These are phyloP conservation scores for Hemisphaericaspora nanyangensis DNA, from an alignment of 805 yeast species.

Conservation along the genomic window DNA sequence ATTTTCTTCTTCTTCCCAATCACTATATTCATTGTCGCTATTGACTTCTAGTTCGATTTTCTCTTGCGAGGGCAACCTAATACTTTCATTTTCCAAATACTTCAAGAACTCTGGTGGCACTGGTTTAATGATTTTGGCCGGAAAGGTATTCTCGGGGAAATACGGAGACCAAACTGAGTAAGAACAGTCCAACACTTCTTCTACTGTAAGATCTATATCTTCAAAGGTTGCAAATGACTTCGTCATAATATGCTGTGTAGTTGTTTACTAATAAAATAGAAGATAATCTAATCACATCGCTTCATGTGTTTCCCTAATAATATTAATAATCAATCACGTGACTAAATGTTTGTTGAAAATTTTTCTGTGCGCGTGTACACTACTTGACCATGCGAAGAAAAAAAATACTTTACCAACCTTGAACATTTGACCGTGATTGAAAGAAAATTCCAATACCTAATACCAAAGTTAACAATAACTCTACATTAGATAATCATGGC, in stretches of 20 bases:
- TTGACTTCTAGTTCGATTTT: constrained; percentile 20
- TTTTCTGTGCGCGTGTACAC: not conserved
- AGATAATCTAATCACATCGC: not conserved
- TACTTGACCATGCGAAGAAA: not conserved
- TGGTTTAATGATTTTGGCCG: constrained; percentile 25
- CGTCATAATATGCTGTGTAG: constrained; percentile 11
- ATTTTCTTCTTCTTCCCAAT: constrained; percentile 55
- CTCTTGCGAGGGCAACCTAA: constrained; percentile 15
- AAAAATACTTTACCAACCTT: too few relatives aligned
- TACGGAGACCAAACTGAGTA: constrained; percentile 32
- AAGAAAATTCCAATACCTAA: too few relatives aligned
- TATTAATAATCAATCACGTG: too few relatives aligned
- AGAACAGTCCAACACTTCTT: constrained; percentile 30
- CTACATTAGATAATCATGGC: too few relatives aligned
- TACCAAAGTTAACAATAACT: too few relatives aligned
- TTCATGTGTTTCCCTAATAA: too few relatives aligned
- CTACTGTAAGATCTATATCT: constrained; percentile 18
- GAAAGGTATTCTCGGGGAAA: constrained; percentile 17
- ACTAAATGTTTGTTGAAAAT: not conserved
- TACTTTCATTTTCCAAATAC: constrained; percentile 27
- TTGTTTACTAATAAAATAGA: not conserved
- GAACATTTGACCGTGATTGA: too few relatives aligned
- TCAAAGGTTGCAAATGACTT: constrained; percentile 25
- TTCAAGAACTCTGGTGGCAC: constrained; percentile 31
- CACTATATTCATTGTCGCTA: constrained; percentile 67